Base-by-base conservation (phyloP, 78 protist species). In the Dictyostelium intermedium region DNA sequence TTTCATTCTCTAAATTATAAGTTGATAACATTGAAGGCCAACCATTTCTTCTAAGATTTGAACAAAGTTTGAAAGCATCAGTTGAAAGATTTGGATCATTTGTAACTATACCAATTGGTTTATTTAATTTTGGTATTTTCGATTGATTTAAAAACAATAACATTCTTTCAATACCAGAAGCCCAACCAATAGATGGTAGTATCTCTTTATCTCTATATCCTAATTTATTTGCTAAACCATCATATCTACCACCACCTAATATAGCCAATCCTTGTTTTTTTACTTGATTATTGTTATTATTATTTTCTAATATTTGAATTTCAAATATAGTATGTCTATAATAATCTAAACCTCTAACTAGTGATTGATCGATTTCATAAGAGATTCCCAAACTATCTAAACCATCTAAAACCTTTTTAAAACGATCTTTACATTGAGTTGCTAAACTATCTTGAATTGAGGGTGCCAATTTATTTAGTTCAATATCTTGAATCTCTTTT, bases 321-420 rank as follows among this genome's bases (percentile, higher is more conserved):
- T 96, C 97, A 89, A 96, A 96, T 35, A 92, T 95, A 20, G 95
- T 92, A 82, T 92, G 95, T 37, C 41, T 83, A 91, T 96, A 96
- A 81, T 96, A 96, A 85, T 96, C 97, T 41, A 96, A 84, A 18
- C 97, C 97, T 10, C 96, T 79, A 16, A 92, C 97, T 23, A 92
- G 69, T 5, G 56, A 39, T 25, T 60, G 27, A 70, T 87, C 83
- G n/a, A 82, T 23, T 32, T 41, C 45, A 47, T 83, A 92, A 25
- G 50, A 8, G 0, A 96, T 73, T 20, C 81, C 70, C 5, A 74
- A 23, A 11, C 30, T 66, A 43, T 47, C 82, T n/a, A 96, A 53
- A 3, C 76, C 45, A 34, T 25, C 32, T 18, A 73, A 30, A 23
- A 92, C 85, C 0, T 7, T 5, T 7, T 82, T 81, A 72, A 92